These are phyloP conservation scores for Groenewaldozyma tartarivorans DNA, from an alignment of 805 yeast genomes.

Conservation along the genomic window DNA sequence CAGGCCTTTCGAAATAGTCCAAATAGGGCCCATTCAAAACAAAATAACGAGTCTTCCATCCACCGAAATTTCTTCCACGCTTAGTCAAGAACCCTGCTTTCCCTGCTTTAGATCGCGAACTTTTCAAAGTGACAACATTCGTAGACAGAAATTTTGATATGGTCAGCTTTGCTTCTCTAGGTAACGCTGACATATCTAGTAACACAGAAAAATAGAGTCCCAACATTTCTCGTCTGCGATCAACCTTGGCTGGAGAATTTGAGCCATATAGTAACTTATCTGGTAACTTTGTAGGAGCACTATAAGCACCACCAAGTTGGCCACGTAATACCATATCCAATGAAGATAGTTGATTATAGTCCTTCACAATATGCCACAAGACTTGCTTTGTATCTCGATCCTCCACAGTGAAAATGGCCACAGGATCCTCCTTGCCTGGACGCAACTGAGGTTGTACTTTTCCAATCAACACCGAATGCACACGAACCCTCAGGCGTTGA, in stretches of 20 bases:
- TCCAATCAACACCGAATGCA: slow-evolving; percentile 16
- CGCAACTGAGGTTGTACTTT: slow-evolving; percentile 19
- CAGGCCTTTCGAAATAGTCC: slow-evolving; percentile 47
- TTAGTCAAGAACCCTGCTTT: slow-evolving; percentile 61
- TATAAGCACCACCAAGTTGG: neutral
- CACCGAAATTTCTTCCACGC: slow-evolving; percentile 54
- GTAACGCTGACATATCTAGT: slow-evolving; percentile 48
- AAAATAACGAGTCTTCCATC: slow-evolving; percentile 66
- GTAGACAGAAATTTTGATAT: slow-evolving; percentile 60
- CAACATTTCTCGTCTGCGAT: slow-evolving; percentile 44
- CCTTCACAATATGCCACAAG: slow-evolving; percentile 66
- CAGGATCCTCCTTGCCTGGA: slow-evolving; percentile 40
- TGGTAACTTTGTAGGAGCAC: slow-evolving; percentile 37
- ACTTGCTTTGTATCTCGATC: slow-evolving; percentile 55
- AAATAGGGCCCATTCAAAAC: slow-evolving; percentile 51
- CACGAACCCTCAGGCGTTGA: slow-evolving; percentile 17
- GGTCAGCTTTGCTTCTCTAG: slow-evolving; percentile 40
- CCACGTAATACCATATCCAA: slow-evolving; percentile 52
- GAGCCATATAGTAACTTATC: slow-evolving; percentile 49
- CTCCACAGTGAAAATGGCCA: slow-evolving; percentile 49
- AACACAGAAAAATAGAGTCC: slow-evolving; percentile 52
- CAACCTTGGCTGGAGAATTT: slow-evolving; percentile 57
- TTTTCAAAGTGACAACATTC: slow-evolving; percentile 39
- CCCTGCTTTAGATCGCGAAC: slow-evolving; percentile 32
- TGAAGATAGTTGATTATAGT: slow-evolving; percentile 46